A percentile compares a stretch with the other conserved stretches of the same genome.
phyloP scores from a whole-genome alignment of 108 stramenopile genomes.

The Skeletonema marinoi region DNA sequence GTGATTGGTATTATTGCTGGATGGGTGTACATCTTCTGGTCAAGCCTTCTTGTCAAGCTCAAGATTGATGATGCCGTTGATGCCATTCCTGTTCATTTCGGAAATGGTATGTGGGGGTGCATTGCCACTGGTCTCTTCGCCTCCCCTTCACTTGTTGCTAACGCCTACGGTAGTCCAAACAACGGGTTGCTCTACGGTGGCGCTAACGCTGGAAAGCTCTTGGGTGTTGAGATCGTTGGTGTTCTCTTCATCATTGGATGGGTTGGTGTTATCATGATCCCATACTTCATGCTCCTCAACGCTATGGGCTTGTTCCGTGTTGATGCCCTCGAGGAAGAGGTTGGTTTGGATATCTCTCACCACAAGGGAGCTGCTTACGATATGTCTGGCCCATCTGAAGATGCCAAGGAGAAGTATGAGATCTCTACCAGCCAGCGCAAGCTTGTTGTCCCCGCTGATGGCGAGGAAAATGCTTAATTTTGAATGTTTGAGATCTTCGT shows the following conservation, averaged over 20 bases:
- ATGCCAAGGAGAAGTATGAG: slow-evolving; percentile 9
- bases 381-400: slow-evolving; percentile 37
- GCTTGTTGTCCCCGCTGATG: slow-evolving; percentile 4
- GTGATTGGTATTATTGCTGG: slow-evolving; percentile 61
- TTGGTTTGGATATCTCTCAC: slow-evolving; percentile 82
- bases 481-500: no score
- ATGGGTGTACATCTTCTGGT: slow-evolving; percentile 72
- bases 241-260: slow-evolving; percentile 82
- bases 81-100: slow-evolving; percentile 92
- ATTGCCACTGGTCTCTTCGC: slow-evolving; percentile 88
- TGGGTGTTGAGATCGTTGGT: slow-evolving; percentile 74
- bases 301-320: slow-evolving; percentile 71
- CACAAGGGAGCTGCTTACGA: slow-evolving; percentile 72
- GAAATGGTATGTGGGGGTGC: slow-evolving; percentile 86
- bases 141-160: slow-evolving; percentile 37
- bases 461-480: no score
- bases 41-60: slow-evolving; percentile 65
- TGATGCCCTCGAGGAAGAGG: slow-evolving; percentile 75
- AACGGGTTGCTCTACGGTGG: slow-evolving; percentile 73
- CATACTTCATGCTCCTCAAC: slow-evolving; percentile 76
- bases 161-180: slow-evolving; percentile 58
- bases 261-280: slow-evolving; percentile 72
- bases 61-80: slow-evolving; percentile 93
- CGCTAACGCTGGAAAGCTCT: slow-evolving; percentile 53
- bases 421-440: slow-evolving; percentile 31